Evolutionary conservation across 306 rosid species (phyloP).

Genomic region (Nissolia schottii): DNA sequence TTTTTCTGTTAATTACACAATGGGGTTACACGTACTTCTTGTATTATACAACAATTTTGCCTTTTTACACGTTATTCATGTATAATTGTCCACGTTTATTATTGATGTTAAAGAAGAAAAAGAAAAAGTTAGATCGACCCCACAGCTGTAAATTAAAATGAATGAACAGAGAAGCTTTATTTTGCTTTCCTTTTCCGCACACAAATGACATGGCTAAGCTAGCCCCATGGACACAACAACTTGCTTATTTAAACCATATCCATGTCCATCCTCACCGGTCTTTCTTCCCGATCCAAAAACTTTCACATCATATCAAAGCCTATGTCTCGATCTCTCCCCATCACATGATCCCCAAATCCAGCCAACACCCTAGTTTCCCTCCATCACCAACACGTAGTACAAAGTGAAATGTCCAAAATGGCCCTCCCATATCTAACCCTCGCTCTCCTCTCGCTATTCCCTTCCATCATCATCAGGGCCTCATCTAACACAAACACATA

Average conservation of each 20-base stretch:
- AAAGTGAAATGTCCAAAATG: conserved; percentile 19
- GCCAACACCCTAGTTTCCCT: not conserved
- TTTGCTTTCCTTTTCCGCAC: not conserved
- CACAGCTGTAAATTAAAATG: conserved; percentile 9
- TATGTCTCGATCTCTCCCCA: not conserved
- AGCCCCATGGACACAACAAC: not conserved
- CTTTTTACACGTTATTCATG: too few species aligned
- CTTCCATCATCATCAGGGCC: not conserved
- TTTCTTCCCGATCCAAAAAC: not conserved
- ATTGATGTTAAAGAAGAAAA: not conserved
- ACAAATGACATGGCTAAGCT: not conserved
- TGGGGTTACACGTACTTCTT: too few species aligned
- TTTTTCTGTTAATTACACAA: too few species aligned
- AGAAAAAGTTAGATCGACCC: not conserved
- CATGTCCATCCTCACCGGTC: conserved; percentile 15
- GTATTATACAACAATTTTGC: too few species aligned
- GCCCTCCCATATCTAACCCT: not conserved
- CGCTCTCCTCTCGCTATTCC: not conserved
- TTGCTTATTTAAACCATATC: conserved; percentile 31
- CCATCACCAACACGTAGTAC: not conserved
- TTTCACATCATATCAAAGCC: not conserved
- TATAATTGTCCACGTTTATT: too few species aligned
- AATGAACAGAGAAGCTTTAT: not conserved
- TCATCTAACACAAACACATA: conserved; percentile 41
- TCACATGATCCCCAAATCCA: not conserved